A percentile compares a stretch with the other conserved stretches of the same genome.
phyloP scores from a whole-genome alignment of 345 rosid species.

The Hypericum androsaemum region DNA sequence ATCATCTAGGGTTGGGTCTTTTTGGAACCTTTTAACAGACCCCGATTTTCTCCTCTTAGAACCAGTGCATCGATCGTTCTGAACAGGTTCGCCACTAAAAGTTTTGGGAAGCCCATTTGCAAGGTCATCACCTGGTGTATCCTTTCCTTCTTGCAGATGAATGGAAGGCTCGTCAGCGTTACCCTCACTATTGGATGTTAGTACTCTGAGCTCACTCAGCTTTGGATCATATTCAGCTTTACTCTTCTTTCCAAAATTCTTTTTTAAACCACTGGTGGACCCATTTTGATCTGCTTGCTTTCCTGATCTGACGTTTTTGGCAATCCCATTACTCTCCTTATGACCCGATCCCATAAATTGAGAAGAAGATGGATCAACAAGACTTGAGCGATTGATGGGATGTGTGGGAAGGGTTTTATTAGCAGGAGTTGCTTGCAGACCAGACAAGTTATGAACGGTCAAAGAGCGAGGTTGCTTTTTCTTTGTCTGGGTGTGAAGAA shows the following conservation, averaged over 20 bases:
- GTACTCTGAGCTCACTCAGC: slow-evolving; percentile 69
- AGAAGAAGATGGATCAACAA: slow-evolving; percentile 22
- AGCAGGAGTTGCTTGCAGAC: slow-evolving; percentile 17
- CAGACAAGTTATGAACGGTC: slow-evolving; percentile 20
- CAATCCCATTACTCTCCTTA: slow-evolving; percentile 26
- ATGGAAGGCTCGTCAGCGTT: slow-evolving; percentile 32
- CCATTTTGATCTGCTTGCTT: slow-evolving; percentile 39
- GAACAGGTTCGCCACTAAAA: slow-evolving; percentile 37
- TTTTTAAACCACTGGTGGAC: slow-evolving; percentile 25
- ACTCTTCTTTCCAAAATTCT: slow-evolving; percentile 24
- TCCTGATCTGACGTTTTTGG: slow-evolving; percentile 17
- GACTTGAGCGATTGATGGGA: slow-evolving; percentile 28
- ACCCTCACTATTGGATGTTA: slow-evolving; percentile 31
- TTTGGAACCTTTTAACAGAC: slow-evolving; percentile 87
- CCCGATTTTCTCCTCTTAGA: slow-evolving; percentile 88
- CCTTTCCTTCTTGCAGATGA: slow-evolving; percentile 37
- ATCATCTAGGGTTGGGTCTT: slow-evolving; percentile 37
- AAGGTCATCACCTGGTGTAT: slow-evolving; percentile 35
- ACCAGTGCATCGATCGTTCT: slow-evolving; percentile 51
- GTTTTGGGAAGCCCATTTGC: slow-evolving; percentile 39
- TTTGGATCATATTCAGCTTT: slow-evolving; percentile 78
- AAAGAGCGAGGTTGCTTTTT: slow-evolving; percentile 53
- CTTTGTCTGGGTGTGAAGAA: slow-evolving; percentile 45
- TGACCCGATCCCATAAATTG: slow-evolving; percentile 25
- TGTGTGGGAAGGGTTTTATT: slow-evolving; percentile 34